These are phyloP conservation scores for Elaeis guineensis DNA, from an alignment of 176 grass and related monocot species.

Conservation along the genomic window DNA sequence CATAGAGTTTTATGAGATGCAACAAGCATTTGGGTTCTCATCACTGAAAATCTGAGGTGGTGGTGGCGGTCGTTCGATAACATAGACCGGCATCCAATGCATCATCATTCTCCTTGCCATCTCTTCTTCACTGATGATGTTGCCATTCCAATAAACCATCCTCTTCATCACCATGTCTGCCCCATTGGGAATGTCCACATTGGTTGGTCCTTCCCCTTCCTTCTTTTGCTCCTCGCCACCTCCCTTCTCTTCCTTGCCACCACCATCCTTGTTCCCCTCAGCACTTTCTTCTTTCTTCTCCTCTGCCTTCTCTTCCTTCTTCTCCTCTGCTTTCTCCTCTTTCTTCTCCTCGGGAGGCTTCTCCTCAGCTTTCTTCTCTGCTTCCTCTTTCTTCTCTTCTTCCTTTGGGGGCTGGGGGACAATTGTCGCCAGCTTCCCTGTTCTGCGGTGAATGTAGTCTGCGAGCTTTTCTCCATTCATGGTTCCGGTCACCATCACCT, in stretches of 20 bases:
- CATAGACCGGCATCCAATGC: conserved; percentile 31
- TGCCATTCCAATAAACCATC: conserved; percentile 47
- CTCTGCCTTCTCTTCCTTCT: conserved; percentile 7
- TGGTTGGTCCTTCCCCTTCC: conserved; percentile 15
- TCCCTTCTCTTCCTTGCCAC: conserved; percentile 23
- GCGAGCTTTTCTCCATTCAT: conserved; percentile 32
- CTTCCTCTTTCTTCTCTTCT: conserved; percentile 27
- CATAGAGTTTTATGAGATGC: conserved; percentile 43
- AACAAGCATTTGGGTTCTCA: conserved; percentile 79
- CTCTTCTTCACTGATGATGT: conserved; percentile 30
- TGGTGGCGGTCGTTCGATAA: conserved; percentile 33
- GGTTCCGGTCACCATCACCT: conserved; percentile 51
- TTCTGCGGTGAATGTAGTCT: conserved; percentile 59
- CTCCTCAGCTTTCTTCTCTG: conserved; percentile 18
- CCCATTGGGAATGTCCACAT: conserved; percentile 14
- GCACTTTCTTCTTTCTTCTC: conserved; percentile 23
- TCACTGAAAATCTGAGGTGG: conserved; percentile 73
- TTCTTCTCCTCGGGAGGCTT: conserved; percentile 20
- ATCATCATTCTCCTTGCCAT: conserved; percentile 42
- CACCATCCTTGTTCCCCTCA: conserved; percentile 3
- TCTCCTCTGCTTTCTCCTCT: conserved; percentile 9
- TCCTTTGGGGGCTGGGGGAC: conserved; percentile 43
- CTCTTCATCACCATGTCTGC: conserved; percentile 57
- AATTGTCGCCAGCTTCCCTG: conserved; percentile 50
- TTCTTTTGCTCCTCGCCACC: conserved; percentile 23